Evolutionary conservation across 441 rosid species (phyloP).

Genomic region (Gossypium davidsonii): DNA sequence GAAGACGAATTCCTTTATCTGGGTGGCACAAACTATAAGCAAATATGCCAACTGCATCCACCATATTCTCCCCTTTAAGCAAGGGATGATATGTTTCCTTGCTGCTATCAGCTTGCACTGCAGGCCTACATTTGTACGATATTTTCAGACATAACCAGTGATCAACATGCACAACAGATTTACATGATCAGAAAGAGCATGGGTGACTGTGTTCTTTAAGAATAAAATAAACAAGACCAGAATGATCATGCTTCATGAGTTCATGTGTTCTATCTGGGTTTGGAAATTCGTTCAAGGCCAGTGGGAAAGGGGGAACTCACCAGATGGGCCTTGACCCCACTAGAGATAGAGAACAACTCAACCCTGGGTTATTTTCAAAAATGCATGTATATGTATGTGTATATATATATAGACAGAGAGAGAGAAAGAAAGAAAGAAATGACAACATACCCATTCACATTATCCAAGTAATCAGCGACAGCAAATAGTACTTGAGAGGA

Average conservation of each 20-base stretch:
- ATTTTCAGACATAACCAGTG: slow-evolving; percentile 2
- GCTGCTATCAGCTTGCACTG: slow-evolving; percentile 27
- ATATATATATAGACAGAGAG: neutral
- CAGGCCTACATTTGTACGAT: slow-evolving; percentile 34
- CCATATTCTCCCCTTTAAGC: slow-evolving; percentile 37
- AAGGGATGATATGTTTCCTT: slow-evolving; percentile 35
- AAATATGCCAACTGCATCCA: slow-evolving; percentile 43
- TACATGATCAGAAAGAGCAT: neutral
- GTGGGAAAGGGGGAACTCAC: neutral
- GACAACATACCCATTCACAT: slow-evolving; percentile 47
- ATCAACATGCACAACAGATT: slow-evolving; percentile 13
- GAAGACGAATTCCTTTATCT: slow-evolving; percentile 60
- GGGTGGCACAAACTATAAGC: slow-evolving; percentile 67
- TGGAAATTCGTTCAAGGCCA: neutral
- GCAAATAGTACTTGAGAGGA: slow-evolving; percentile 65
- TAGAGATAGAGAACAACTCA: neutral
- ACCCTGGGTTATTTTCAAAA: neutral
- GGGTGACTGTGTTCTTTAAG: neutral
- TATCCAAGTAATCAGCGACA: slow-evolving; percentile 77
- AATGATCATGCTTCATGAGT: neutral
- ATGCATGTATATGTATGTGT: neutral
- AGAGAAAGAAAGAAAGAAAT: neutral
- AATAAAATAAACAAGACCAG: neutral
- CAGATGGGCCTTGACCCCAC: neutral
- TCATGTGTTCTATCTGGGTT: neutral